These are phyloP conservation scores for Cyberlindnera nakhonratchasimensis DNA, from an alignment of 805 yeast genomes.

Conservation along the genomic window DNA sequence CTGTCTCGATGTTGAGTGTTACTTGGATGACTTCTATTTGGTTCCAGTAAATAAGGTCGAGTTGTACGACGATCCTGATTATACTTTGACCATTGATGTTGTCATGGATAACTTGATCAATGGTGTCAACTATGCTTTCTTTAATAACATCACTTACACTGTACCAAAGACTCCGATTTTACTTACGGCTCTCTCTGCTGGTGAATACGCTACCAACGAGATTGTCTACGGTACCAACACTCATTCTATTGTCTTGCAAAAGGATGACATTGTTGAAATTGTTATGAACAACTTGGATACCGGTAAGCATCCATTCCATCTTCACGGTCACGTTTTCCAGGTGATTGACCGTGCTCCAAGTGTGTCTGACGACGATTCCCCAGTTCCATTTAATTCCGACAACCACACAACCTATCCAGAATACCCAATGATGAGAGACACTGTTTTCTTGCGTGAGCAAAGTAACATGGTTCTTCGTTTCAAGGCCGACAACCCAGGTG, in stretches of 20 bases:
- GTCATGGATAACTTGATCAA: slow-evolving; percentile 66
- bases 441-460: slow-evolving; percentile 61
- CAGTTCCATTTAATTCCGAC: slow-evolving; percentile 51
- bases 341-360: slow-evolving; percentile 50
- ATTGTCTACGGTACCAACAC: slow-evolving; percentile 62
- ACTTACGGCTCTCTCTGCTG: slow-evolving; percentile 59
- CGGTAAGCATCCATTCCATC: slow-evolving; percentile 76
- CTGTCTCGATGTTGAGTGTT: slow-evolving; percentile 43
- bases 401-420: slow-evolving; percentile 47
- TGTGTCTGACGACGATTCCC: slow-evolving; percentile 48
- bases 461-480: slow-evolving; percentile 70
- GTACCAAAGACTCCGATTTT: slow-evolving; percentile 72
- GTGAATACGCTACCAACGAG: slow-evolving; percentile 50
- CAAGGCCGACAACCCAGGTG: slow-evolving; percentile 84
- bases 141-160: slow-evolving; percentile 62
- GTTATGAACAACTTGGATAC: slow-evolving; percentile 78
- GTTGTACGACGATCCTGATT: slow-evolving; percentile 63
- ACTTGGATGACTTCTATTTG: slow-evolving; percentile 76
- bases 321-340: slow-evolving; percentile 74
- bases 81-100: slow-evolving; percentile 66
- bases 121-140: slow-evolving; percentile 75
- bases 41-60: slow-evolving; percentile 58
- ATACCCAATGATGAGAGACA: slow-evolving; percentile 66
- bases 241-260: slow-evolving; percentile 23
- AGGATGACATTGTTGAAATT: slow-evolving; percentile 54